Conservation (phyloP, 1,284 basidiomycete genomes). For the Cutaneotrichosporon cavernicola region DNA sequence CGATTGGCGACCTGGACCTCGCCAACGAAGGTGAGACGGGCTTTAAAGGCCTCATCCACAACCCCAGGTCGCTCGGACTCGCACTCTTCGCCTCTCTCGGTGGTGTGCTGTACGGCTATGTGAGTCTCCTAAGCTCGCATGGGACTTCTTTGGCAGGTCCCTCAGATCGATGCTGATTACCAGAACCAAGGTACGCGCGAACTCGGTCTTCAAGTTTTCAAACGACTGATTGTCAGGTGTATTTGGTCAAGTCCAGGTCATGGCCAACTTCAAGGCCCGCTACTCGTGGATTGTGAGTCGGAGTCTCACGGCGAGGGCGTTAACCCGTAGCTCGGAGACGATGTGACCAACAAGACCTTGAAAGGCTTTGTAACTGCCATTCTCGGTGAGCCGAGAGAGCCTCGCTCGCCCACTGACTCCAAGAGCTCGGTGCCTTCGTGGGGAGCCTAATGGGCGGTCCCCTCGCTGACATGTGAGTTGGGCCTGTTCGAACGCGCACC, state of each 20-base stretch:
- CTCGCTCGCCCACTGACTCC: slow-evolving; percentile 8
- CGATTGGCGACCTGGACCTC: slow-evolving; percentile 15
- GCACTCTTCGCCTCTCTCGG: slow-evolving; percentile 46
- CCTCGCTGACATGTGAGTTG: slow-evolving; percentile 34
- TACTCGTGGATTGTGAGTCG: slow-evolving; percentile 37
- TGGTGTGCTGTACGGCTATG: slow-evolving; percentile 49
- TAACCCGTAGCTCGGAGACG: slow-evolving; percentile 4
- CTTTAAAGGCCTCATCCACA: slow-evolving; percentile 21
- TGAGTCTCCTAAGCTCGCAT: slow-evolving; percentile 19
- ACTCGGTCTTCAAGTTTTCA: not conserved
- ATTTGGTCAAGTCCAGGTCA: slow-evolving; percentile 50
- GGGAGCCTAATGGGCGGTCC: slow-evolving; percentile 49
- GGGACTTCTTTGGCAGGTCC: not conserved
- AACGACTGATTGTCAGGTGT: slow-evolving; percentile 34
- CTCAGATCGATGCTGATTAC: not conserved
- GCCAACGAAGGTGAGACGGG: slow-evolving; percentile 16
- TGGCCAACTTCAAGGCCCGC: slow-evolving; percentile 39
- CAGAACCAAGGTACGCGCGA: slow-evolving; percentile 9
- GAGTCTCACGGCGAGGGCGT: not conserved
- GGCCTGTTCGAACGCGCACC: not conserved
- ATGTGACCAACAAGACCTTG: not conserved
- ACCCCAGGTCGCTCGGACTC: slow-evolving; percentile 16
- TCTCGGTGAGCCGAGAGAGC: slow-evolving; percentile 26
- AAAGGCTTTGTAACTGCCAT: slow-evolving; percentile 44
- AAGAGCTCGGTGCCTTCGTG: slow-evolving; percentile 45